Evolutionary conservation across 768 basidiomycete species (phyloP).

Genomic region (Aureoboletus auriporus): DNA sequence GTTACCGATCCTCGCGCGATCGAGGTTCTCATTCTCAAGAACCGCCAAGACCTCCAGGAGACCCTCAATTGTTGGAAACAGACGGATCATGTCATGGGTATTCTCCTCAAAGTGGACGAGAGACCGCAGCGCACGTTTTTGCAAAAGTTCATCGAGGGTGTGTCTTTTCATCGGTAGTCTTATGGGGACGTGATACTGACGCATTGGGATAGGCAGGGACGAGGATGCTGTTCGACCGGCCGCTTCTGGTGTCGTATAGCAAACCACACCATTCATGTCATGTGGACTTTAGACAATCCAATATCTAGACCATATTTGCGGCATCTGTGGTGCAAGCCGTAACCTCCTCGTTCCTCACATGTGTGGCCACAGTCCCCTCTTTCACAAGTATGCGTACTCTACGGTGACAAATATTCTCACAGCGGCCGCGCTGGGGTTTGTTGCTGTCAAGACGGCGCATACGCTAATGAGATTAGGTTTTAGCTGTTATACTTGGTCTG

Average conservation of each 20-base stretch:
- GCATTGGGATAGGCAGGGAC: constrained; percentile 53
- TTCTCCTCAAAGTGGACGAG: constrained; percentile 50
- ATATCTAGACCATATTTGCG: constrained; percentile 1
- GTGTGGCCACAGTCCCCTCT: no score
- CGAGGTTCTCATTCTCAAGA: constrained; percentile 83
- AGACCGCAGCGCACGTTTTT: constrained; percentile 59
- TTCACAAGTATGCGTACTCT: no score
- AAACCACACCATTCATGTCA: background rate
- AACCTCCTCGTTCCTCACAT: no score
- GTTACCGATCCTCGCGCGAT: constrained; percentile 79
- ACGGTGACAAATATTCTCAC: no score
- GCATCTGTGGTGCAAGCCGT: background rate
- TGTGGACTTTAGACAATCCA: constrained; percentile 4
- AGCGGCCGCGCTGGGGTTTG: no score
- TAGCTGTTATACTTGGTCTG: no score
- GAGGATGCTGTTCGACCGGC: constrained; percentile 70
- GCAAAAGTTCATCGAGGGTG: constrained; percentile 84
- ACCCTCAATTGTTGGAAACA: constrained; percentile 94
- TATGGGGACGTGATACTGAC: background rate
- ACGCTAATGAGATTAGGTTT: no score
- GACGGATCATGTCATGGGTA: constrained; percentile 72
- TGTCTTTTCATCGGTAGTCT: constrained; percentile 20
- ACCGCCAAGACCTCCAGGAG: constrained; percentile 88
- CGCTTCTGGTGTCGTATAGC: constrained; percentile 42
- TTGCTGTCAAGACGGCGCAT: no score